phyloP scores from a whole-genome alignment of 2,329 filamentous ascomycete genomes.

The Sclerotinia nivalis region DNA sequence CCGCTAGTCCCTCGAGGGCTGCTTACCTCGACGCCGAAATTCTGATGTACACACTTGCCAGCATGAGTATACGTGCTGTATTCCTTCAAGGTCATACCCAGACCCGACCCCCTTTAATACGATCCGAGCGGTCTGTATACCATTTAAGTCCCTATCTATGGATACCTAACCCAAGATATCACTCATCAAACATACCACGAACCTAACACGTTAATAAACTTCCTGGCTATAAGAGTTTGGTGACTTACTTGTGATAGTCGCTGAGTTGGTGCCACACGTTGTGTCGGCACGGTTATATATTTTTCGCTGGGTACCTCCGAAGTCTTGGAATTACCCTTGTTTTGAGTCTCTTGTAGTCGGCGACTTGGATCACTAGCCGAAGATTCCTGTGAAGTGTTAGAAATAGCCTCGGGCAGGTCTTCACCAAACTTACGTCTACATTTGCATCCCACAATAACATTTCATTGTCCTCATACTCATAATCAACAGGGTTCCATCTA shows the following conservation, averaged over 20 bases:
- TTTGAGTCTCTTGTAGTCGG: conserved; percentile 27
- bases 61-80: not conserved
- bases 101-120: not conserved
- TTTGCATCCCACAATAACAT: conserved; percentile 75
- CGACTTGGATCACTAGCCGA: conserved; percentile 35
- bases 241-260: conserved; percentile 65
- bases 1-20: not conserved
- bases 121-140: not conserved
- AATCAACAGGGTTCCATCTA: conserved; percentile 70
- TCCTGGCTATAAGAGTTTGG: conserved; percentile 31
- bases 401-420: conserved; percentile 31
- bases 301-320: conserved; percentile 4
- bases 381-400: conserved; percentile 37
- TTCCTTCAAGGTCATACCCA: not conserved
- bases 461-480: conserved; percentile 64
- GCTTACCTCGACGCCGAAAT: not conserved
- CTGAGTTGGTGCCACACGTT: conserved; percentile 69
- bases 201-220: conserved; percentile 37
- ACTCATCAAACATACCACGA: conserved; percentile 40
- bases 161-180: conserved; percentile 4
- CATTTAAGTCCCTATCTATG: not conserved
- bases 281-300: conserved; percentile 30
- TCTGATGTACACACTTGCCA: not conserved
- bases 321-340: conserved; percentile 25
- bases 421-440: conserved; percentile 52